Evolutionary conservation across 2,329 filamentous ascomycete species (phyloP), one percentile per base, ranked within the genome.

Genomic region (Byssothecium circinans): DNA sequence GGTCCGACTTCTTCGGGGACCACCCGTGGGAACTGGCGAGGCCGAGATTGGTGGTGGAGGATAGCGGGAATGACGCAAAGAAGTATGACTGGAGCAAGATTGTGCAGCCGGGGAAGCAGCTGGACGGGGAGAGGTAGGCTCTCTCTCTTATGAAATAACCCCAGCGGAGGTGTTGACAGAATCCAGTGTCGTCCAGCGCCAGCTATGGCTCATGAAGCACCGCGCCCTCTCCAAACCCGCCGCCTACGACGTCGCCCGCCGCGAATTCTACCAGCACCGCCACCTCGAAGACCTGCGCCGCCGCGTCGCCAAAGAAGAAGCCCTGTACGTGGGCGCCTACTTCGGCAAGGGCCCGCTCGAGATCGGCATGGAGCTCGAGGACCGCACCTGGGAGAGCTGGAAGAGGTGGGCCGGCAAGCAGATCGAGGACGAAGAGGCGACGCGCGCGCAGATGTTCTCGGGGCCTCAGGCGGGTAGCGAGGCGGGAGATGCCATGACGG

Each of bases 11-110:
- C 75, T 99, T 89, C 77, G 84, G 81, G 64, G 92, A 99, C 71
- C 94, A 99, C 69, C 94, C 94, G 4, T 99, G 94, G 94, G 94
- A 99, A 74, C 76, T 99, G 65, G 94, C 94, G 15, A 81, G 92
- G 53, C 94, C 94, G 45, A 81, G 89, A 58, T 79, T 96, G 49
- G 78, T 99, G 38, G 75, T 97, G 8, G 94, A 99, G 74, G 78
- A 85, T 58, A 87, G 92, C 63, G 94, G 94, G 43, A 88, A 87
- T 67, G 92, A 99, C 65, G 78, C 83, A 42, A 82, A 86, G 68
- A 78, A 75, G 45, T 85, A 84, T 62, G 84, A 96, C 71, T 97
- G 92, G 92, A 88, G 86, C 59, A 84, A 79, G 19, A 71, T 95
- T 58, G 76, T 80, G 60, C 94, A 97, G 74, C 81, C 79, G 5